phyloP scores from a whole-genome alignment of 2,329 filamentous ascomycete species.

The Aspergillus awamori region DNA sequence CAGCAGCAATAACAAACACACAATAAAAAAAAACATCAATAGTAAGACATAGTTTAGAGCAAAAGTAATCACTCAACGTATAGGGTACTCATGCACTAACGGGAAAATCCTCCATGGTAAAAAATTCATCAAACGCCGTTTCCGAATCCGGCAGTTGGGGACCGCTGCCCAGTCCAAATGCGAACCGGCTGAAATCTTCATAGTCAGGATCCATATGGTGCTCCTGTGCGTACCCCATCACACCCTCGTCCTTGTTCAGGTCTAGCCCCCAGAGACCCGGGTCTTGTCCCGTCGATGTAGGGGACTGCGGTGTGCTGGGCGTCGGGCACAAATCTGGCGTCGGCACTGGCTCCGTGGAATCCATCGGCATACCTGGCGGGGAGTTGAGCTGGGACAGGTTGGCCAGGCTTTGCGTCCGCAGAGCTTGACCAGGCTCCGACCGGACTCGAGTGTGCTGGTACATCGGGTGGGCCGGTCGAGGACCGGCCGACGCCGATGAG shows the following conservation, averaged over 20 bases:
- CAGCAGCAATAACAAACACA: slow-evolving; percentile 12
- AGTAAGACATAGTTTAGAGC: slow-evolving; percentile 23
- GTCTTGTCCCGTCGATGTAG: slow-evolving; percentile 22
- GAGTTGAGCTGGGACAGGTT: slow-evolving; percentile 22
- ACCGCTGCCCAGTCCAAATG: slow-evolving; percentile 30
- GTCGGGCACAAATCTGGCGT: slow-evolving; percentile 39
- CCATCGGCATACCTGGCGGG: slow-evolving; percentile 25
- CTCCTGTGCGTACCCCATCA: slow-evolving; percentile 31
- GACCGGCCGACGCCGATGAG: slow-evolving; percentile 10
- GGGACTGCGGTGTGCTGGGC: slow-evolving; percentile 34
- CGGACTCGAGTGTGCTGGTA: slow-evolving; percentile 25
- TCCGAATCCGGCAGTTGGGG: slow-evolving; percentile 30
- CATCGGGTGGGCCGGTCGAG: slow-evolving; percentile 21
- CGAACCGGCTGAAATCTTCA: slow-evolving; percentile 35
- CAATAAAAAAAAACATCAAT: slow-evolving; percentile 16
- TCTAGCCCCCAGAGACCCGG: slow-evolving; percentile 16
- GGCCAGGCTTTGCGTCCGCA: neutral
- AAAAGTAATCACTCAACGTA: slow-evolving; percentile 3
- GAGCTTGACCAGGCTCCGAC: slow-evolving; percentile 20
- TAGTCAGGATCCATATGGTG: slow-evolving; percentile 28
- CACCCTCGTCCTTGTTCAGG: slow-evolving; percentile 25
- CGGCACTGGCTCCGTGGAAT: slow-evolving; percentile 31
- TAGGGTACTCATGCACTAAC: slow-evolving; percentile 27
- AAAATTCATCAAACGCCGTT: slow-evolving; percentile 37
- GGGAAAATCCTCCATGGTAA: slow-evolving; percentile 37